Evolutionary conservation across 2,329 filamentous ascomycete genomes (phyloP), one percentile per base, ranked within the genome.

Genomic region (Torrubiellomyces zombiae): DNA sequence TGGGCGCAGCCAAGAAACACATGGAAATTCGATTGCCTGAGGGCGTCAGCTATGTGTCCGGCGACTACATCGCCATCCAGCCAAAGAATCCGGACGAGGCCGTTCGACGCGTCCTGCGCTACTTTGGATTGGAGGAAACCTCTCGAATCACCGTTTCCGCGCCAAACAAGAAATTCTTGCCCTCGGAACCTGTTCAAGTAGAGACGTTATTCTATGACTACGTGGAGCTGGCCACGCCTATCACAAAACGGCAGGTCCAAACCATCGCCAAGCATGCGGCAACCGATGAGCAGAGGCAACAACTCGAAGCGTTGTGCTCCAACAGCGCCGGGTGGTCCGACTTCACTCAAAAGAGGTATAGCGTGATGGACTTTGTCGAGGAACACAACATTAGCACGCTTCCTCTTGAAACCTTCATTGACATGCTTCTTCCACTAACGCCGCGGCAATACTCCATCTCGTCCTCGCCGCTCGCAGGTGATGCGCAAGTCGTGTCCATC

Each of bases 401-500:
- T 0, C 60, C 76, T 0, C 61, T 89, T 14, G 62, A 62, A 4
- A 51, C 66, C 11, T 86, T 77, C 52, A 57, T 89, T 6, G 58
- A 61, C 17, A 74, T 82, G 59, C 62, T 83, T 1, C 75, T 76
- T 2, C 74, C 78, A 0, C 79, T 89, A 71, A 70, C 77, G 15
- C 61, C 79, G 19, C 65, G 77, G n/a, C 74, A 80, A 45, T 83
- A 83, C 37, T 79, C 72, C 16, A 81, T 85, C 40, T 82, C 77
- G 1, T 82, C 76, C 0, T 80, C 76, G 0, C 75, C 77, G 0
- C 56, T 80, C 0, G 56, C 54, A 32, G n/a, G n/a, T n/a, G 60
- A 73, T 32, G 56, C 65, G 0, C 53, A 50, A 8, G 56, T 57
- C 29, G 63, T 65, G 25, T 72, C 73, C 0, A 58, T 85, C 14